Conservation (phyloP, 108 stramenopile genomes). For the Epithemia pelagica region DNA sequence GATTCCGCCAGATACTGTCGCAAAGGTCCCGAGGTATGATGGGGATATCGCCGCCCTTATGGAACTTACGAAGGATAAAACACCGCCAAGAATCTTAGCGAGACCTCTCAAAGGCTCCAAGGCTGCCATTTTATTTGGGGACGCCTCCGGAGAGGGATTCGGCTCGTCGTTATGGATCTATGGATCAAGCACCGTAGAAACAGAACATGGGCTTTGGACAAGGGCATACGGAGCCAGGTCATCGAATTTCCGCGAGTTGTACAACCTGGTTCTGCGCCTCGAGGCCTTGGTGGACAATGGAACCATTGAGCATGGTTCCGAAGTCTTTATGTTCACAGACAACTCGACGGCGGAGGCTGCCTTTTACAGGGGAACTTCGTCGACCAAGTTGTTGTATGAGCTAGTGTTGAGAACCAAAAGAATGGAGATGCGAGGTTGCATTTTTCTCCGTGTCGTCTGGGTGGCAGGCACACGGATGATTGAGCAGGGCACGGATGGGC, state of each 20-base stretch:
- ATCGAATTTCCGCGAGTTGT: constrained; percentile 18
- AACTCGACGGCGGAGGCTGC: constrained; percentile 15
- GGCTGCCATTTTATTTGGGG: constrained; percentile 35
- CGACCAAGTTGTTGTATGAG: constrained; percentile 11
- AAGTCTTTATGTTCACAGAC: constrained; percentile 39
- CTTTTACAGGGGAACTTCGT: constrained; percentile 35
- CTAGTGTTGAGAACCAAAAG: constrained; percentile 23
- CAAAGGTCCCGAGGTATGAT: too few species aligned
- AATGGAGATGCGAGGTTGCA: constrained; percentile 13
- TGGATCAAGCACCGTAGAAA: background rate
- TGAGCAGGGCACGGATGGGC: constrained; percentile 29
- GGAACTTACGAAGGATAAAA: background rate
- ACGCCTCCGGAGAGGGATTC: constrained; percentile 36
- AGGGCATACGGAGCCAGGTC: background rate
- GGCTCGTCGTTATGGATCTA: constrained; percentile 10
- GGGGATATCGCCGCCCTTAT: background rate
- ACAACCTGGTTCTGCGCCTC: constrained; percentile 16
- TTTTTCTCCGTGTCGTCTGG: constrained; percentile 18
- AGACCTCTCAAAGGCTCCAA: too few species aligned
- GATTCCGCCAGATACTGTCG: too few species aligned
- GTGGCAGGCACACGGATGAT: constrained; percentile 38
- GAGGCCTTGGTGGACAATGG: constrained; percentile 7
- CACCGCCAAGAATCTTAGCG: background rate
- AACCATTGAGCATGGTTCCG: constrained; percentile 5
- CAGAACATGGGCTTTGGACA: background rate